Percentiles rank a stretch among this genome's conserved stretches.
Conservation (phyloP, 768 basidiomycete species). For the Kwoniella bestiolae region DNA sequence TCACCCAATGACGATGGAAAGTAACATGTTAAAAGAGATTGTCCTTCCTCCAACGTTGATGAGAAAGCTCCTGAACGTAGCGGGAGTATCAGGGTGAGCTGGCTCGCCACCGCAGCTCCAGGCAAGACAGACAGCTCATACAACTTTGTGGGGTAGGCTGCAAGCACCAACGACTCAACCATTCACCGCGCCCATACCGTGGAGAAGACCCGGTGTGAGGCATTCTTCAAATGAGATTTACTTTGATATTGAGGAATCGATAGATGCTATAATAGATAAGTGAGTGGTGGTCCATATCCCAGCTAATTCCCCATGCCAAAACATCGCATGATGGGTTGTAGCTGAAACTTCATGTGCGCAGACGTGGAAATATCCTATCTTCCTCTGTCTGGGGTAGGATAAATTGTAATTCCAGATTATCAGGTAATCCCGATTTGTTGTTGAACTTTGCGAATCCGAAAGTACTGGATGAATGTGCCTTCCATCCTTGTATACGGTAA, state of each 20-base stretch:
- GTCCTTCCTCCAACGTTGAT: conserved; percentile 88
- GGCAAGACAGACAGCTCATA: neutral
- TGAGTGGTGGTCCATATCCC: conserved; percentile 57
- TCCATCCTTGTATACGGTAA: conserved; percentile 91
- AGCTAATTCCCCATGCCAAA: neutral
- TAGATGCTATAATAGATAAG: conserved; percentile 79
- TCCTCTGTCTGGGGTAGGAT: conserved; percentile 76
- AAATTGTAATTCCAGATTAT: conserved; percentile 72
- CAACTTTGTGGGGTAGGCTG: conserved; percentile 32
- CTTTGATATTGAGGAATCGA: conserved; percentile 84
- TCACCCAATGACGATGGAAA: conserved; percentile 86
- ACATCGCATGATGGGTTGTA: neutral
- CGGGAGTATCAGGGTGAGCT: conserved; percentile 62
- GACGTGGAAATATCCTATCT: conserved; percentile 70
- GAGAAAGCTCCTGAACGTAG: conserved; percentile 67
- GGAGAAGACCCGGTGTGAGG: conserved; percentile 81
- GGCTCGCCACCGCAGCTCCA: neutral
- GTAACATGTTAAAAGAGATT: conserved; percentile 87
- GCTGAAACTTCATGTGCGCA: too few relatives aligned
- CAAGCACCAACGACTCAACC: conserved; percentile 59
- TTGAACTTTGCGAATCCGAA: conserved; percentile 76
- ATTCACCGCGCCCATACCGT: conserved; percentile 89
- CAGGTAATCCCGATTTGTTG: conserved; percentile 86
- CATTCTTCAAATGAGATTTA: conserved; percentile 90
- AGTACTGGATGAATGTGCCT: conserved; percentile 75